Evolutionary conservation across 192 early-diverging fungal species (phyloP).

Genomic region (Allomyces macrogynus): DNA sequence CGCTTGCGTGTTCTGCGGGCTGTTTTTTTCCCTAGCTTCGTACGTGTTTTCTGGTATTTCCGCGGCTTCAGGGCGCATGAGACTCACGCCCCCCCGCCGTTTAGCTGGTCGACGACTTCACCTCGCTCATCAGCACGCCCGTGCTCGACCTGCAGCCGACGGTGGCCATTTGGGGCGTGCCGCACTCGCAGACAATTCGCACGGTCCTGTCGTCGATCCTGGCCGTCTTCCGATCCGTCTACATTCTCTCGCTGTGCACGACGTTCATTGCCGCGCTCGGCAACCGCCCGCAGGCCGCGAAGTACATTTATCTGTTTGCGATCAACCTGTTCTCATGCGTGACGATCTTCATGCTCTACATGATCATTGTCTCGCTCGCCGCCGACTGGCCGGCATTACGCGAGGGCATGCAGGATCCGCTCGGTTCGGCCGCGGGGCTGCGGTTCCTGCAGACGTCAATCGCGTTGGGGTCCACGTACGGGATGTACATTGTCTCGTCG

Average conservation of each 20-base stretch:
- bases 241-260: conserved; percentile 23
- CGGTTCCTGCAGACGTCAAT: conserved; percentile 32
- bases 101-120: conserved; percentile 17
- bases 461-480: conserved; percentile 38
- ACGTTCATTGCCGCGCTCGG: conserved; percentile 33
- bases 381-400: conserved; percentile 5
- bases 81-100: too few species aligned
- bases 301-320: conserved; percentile 9
- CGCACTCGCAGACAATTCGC: conserved; percentile 24
- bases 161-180: conserved; percentile 3
- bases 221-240: conserved; percentile 18
- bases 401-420: too few species aligned
- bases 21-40: too few species aligned
- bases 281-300: conserved; percentile 1
- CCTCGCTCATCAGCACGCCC: not conserved
- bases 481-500: conserved; percentile 42
- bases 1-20: too few species aligned
- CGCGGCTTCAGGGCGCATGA: too few species aligned
- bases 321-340: conserved; percentile 6
- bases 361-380: conserved; percentile 11
- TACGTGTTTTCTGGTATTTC: too few species aligned
- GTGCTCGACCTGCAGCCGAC: not conserved
- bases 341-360: conserved; percentile 10
- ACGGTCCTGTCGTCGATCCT: conserved; percentile 17
- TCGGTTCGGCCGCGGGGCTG: conserved; percentile 14